Evolutionary conservation across 148 eudicot species (phyloP), one percentile per base, ranked within the genome.

Genomic region (Fagopyrum homotropicum): DNA sequence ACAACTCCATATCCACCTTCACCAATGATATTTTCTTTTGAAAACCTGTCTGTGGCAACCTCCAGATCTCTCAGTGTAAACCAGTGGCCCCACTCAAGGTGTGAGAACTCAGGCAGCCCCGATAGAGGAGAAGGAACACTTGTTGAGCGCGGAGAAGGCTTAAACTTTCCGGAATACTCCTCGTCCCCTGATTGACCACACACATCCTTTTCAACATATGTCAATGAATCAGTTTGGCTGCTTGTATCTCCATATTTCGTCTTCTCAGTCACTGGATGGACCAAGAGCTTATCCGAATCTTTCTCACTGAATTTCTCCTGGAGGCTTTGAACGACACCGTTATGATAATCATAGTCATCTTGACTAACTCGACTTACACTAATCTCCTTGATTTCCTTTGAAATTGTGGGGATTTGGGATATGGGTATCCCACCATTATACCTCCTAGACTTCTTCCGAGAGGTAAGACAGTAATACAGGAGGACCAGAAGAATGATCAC

Each of bases 1-100:
- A 93, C 98, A 56, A 93, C 91, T 71, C 96, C 98, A 84, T 93
- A 93, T 73, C 98, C 98, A 70, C 98, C 98, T 81, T 90, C 96
- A 0, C 98, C 98, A 77, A 93, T 77, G 49, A 93, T 80, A 81
- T 88, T 82, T 73, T 79, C 88, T 15, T 84, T 54, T 9, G 98
- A 86, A 72, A 93, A 93, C n/a, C 87, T 86, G 55, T 78, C 76
- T 9, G 98, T 93, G 0, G 96, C 91, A 72, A 82, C 81, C 76
- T 89, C 88, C 75, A 93, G 93, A 82, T 93, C 98, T 81, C 96
- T 88, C 45, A 93, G 88, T 26, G 98, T 93, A 86, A 93, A 93
- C 98, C 96, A 90, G 59, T 90, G 96, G 55, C 98, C 98, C 98
- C 98, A 93, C 29, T 96, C 98, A 75, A 93, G 88, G 81, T 90